Evolutionary conservation across 2,329 filamentous ascomycete species (phyloP).

Genomic region (Aspergillus ustus): DNA sequence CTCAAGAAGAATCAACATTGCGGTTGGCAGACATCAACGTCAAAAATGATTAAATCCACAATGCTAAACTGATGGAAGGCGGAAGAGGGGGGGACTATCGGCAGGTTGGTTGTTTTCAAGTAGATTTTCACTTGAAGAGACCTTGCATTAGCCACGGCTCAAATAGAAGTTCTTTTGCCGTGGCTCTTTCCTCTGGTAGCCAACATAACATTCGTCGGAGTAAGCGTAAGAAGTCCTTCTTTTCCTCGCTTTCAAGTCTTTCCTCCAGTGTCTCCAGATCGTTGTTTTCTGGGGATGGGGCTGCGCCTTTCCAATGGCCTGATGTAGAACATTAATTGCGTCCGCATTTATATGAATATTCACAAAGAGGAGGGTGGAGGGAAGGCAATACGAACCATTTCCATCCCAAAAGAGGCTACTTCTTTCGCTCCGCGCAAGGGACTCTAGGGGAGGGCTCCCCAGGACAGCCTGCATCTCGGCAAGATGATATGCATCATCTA

Average conservation of each 20-base stretch:
- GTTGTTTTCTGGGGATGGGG: slow-evolving; percentile 11
- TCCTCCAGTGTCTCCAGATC: slow-evolving; percentile 19
- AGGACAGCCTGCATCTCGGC: slow-evolving; percentile 18
- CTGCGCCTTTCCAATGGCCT: slow-evolving; percentile 21
- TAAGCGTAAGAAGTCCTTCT: slow-evolving; percentile 20
- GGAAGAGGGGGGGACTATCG: too few species aligned
- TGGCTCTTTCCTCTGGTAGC: slow-evolving; percentile 21
- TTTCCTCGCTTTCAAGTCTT: slow-evolving; percentile 20
- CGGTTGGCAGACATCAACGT: too few species aligned
- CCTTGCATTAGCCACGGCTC: slow-evolving; percentile 24
- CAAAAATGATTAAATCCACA: too few species aligned
- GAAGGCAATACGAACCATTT: too few species aligned
- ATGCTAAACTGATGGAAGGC: too few species aligned
- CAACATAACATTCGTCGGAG: slow-evolving; percentile 20
- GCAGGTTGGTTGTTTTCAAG: too few species aligned
- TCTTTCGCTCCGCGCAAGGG: slow-evolving; percentile 18
- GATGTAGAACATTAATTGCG: background rate
- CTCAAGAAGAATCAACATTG: too few species aligned
- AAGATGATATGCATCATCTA: slow-evolving; percentile 21
- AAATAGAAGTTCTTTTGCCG: slow-evolving; percentile 23
- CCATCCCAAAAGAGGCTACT: slow-evolving; percentile 17
- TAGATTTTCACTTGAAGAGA: slow-evolving; percentile 12
- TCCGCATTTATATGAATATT: too few species aligned
- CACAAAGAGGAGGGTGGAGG: too few species aligned
- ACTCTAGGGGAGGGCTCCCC: slow-evolving; percentile 11